Evolutionary conservation across 129 eudicot species (phyloP).

Genomic region (Deinandra increscens): DNA sequence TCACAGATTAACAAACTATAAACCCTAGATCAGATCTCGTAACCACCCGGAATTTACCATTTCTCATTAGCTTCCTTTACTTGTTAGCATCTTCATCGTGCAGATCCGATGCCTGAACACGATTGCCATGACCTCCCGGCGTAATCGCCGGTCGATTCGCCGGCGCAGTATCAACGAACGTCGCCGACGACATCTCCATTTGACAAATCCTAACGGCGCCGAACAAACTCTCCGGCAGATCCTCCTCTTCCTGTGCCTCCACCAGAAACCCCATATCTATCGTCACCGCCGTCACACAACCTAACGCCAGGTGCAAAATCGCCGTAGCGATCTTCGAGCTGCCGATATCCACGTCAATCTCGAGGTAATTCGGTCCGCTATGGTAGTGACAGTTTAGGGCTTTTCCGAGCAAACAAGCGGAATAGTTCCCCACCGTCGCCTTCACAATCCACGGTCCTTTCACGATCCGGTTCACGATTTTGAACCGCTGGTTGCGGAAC

Average conservation of each 20-base stretch:
- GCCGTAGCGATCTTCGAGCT: slow-evolving; percentile 78
- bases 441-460: slow-evolving; percentile 95
- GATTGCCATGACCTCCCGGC: slow-evolving; percentile 12
- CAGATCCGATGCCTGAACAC: slow-evolving; percentile 33
- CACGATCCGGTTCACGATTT: slow-evolving; percentile 74
- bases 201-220: slow-evolving; percentile 92
- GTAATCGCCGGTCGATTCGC: neutral
- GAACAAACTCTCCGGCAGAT: slow-evolving; percentile 73
- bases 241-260: slow-evolving; percentile 73
- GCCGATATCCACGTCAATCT: slow-evolving; percentile 81
- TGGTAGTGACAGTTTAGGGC: slow-evolving; percentile 66
- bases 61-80: neutral
- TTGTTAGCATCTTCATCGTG: slow-evolving; percentile 20
- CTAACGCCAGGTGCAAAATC: slow-evolving; percentile 72
- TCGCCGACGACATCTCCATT: slow-evolving; percentile 86
- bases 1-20: neutral
- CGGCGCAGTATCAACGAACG: slow-evolving; percentile 39
- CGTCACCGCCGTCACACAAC: slow-evolving; percentile 72
- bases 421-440: slow-evolving; percentile 69
- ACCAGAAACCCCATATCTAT: slow-evolving; percentile 90
- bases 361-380: slow-evolving; percentile 64
- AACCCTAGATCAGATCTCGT: neutral
- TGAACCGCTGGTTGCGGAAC: slow-evolving; percentile 67
- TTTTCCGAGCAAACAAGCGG: slow-evolving; percentile 79
- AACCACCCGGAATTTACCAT: slow-evolving; percentile 14